Base-by-base conservation (phyloP, 1,284 basidiomycete genomes). In the Marasmius fiardii region DNA sequence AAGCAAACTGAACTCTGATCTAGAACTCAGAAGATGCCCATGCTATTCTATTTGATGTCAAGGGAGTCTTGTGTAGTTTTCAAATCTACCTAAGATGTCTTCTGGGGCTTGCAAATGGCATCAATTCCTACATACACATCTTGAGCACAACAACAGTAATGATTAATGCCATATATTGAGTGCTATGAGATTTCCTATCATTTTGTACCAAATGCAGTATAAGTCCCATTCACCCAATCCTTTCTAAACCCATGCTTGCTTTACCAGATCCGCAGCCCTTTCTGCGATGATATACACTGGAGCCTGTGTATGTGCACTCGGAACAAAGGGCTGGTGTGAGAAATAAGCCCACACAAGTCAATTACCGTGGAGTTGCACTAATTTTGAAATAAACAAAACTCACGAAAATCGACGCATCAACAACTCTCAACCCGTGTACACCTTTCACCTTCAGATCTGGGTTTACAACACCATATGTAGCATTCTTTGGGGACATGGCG, bases 381-480 rank as follows among this genome's bases (percentile, higher is more conserved):
- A 18, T 18, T 23, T 8, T 48, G 20, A 53, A 18, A 23, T 26
- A 23, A 21, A 7, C 1, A 12, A n/a, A 6, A 63, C 65, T 58
- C 52, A 65, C 65, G 48, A 71, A 69, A 7, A 74, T 65, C 0
- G 69, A 71, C 1, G 73, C 64, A 63, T 77, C 75, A 21, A 73
- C 65, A 33, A 76, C 66, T 11, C 74, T 64, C 56, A 76, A 58
- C 31, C 68, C 66, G 20, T 59, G 28, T 47, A 68, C 62, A 18
- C 68, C 67, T 48, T 72, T 71, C 12, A 71, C 67, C 24, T 63
- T 62, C 43, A 86, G 67, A 56, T 77, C 74, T 6, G 79, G 71
- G 65, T 81, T 77, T 34, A 86, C 79, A 18, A 85, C 82, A 11
- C 68, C 70, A 18, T 56, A 62, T 8, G 26, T 33, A 5, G 63